Evolutionary conservation across 768 basidiomycete species (phyloP), one percentile per base, ranked within the genome.

Genomic region (Tubosaeta sp.): DNA sequence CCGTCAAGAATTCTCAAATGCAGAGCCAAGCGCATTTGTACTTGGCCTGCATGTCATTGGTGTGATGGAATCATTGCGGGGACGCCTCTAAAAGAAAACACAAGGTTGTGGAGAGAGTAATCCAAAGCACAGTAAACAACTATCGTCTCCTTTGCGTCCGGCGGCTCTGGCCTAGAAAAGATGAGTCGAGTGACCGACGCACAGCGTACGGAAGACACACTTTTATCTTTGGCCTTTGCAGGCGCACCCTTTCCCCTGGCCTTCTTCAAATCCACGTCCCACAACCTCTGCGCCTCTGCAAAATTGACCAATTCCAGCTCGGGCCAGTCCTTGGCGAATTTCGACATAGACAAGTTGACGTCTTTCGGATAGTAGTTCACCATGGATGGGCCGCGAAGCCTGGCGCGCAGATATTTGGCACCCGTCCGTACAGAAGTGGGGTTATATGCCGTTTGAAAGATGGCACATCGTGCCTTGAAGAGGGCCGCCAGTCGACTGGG

Each of bases 401-500:
- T 78, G 13, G 80, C 76, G 17, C 87, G 84, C 43, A 97, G 83
- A 73, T 95, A 93, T 73, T 97, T 97, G 26, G 92, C 87, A 16
- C 95, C 95, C 0, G 89, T 94, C 16, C 95, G 85, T 13, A 82
- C 66, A 26, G 80, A 81, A 3, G 78, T 78, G 0, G 95, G 95
- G 71, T 97, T 97, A 72, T 88, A 92, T 4, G 86, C 76, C 9
- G 91, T 95, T 64, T 92, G 82, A 64, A 97, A 95, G 48, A 97
- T 81, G 38, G 76, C 65, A 65, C 83, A 85, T 41, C 85, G 85
- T 6, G 88, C 74, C 45, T 80, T 77, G 1, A 70, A 78, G 56
- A 93, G 74, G n/a, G 79, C 73, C 13, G 75, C 71, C n/a, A 90
- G 68, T 47, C 27, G 26, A 25, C 27, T 29, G 27, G 27, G 17